These are phyloP conservation scores for Helicocarpus griseus DNA, from an alignment of 2,329 filamentous ascomycete species.

Conservation along the genomic window DNA sequence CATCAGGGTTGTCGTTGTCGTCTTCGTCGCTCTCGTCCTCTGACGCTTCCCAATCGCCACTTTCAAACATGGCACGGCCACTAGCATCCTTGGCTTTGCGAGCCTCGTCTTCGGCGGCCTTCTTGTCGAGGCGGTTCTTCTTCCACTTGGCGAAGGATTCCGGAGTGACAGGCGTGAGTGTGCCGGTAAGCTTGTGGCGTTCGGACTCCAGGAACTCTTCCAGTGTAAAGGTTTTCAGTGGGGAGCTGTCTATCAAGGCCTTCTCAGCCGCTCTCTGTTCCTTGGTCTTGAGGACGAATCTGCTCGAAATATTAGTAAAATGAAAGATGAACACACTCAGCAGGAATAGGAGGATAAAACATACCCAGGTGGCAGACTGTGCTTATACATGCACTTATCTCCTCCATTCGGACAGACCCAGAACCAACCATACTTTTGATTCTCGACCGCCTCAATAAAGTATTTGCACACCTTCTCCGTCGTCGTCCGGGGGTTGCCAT, in stretches of 20 bases:
- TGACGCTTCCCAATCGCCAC: slow-evolving; percentile 74
- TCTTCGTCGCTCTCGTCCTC: slow-evolving; percentile 57
- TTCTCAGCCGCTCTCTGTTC: slow-evolving; percentile 94
- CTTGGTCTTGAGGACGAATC: slow-evolving; percentile 94
- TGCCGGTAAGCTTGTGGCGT: slow-evolving; percentile 87
- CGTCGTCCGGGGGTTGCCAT: slow-evolving; percentile 88
- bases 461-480: slow-evolving; percentile 99
- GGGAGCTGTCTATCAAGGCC: slow-evolving; percentile 89
- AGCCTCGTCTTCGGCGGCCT: slow-evolving; percentile 85
- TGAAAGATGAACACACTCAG: background rate
- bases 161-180: slow-evolving; percentile 82
- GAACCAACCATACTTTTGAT: slow-evolving; percentile 99
- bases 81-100: slow-evolving; percentile 90
- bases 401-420: slow-evolving; percentile 96
- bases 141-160: slow-evolving; percentile 97
- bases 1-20: slow-evolving; percentile 41
- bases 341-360: slow-evolving; percentile 27
- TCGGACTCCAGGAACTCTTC: slow-evolving; percentile 97
- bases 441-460: slow-evolving; percentile 95
- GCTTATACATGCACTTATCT: slow-evolving; percentile 97
- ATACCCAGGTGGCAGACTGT: slow-evolving; percentile 87
- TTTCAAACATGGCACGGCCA: slow-evolving; percentile 89
- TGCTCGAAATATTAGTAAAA: slow-evolving; percentile 29
- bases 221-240: slow-evolving; percentile 83
- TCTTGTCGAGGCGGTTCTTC: slow-evolving; percentile 87